A percentile compares a stretch with the other conserved stretches of the same genome.
These are phyloP conservation scores for Aspergillus caelatus DNA, from an alignment of 2,329 filamentous ascomycete species.

Conservation along the genomic window DNA sequence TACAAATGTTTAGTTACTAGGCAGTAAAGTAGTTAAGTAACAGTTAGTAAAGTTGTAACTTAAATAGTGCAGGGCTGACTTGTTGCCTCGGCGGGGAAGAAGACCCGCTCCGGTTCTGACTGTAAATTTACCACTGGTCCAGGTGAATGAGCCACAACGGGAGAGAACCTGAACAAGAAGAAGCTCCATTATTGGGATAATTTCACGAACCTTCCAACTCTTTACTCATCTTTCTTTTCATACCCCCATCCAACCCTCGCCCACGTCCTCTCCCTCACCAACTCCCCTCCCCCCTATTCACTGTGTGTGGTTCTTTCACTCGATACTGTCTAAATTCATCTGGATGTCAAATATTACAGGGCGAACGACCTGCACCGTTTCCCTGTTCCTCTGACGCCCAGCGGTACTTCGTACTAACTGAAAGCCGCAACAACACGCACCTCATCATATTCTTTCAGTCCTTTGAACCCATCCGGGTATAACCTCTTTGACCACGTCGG, in stretches of 20 bases:
- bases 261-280: conserved; percentile 5
- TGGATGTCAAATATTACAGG: conserved; percentile 28
- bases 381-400: conserved; percentile 32
- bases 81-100: conserved; percentile 24
- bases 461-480: not conserved
- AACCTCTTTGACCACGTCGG: not conserved
- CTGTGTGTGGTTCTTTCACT: not conserved
- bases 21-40: not conserved
- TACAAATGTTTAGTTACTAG: too few species aligned
- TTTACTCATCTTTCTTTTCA: conserved; percentile 16
- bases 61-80: conserved; percentile 8
- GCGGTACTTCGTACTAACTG: conserved; percentile 23
- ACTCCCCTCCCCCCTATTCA: not conserved
- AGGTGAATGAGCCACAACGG: conserved; percentile 15
- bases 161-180: conserved; percentile 8
- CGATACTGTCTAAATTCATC: conserved; percentile 3
- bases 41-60: not conserved
- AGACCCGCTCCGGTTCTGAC: conserved; percentile 24
- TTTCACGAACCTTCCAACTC: conserved; percentile 28
- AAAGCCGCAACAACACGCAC: conserved; percentile 20
- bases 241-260: conserved; percentile 14
- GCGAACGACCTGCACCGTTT: conserved; percentile 48
- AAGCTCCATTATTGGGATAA: conserved; percentile 22
- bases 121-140: conserved; percentile 2
- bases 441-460: conserved; percentile 21